These are phyloP conservation scores for Amphirosellinia nigrospora DNA, from an alignment of 495 filamentous ascomycete genomes.

Conservation along the genomic window DNA sequence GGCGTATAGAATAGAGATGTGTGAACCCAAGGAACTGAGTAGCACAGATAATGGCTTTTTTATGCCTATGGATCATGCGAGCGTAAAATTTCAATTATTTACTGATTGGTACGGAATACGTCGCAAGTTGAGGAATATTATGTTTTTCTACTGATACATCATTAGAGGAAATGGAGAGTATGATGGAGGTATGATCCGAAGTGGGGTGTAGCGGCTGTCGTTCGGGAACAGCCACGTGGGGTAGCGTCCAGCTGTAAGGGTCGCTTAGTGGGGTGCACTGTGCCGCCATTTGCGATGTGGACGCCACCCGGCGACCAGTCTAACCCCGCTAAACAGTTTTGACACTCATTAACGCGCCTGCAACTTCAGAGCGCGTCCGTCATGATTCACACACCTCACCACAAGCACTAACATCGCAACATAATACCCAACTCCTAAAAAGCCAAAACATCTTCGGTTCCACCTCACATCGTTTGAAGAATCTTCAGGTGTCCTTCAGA, in stretches of 20 bases:
- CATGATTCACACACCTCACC: not conserved
- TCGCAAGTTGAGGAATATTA: too few relatives aligned
- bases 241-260: not conserved
- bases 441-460: not conserved
- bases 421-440: not conserved
- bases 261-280: not conserved
- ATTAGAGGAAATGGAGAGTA: too few relatives aligned
- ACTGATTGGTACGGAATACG: too few relatives aligned
- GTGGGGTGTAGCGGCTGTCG: conserved; percentile 43
- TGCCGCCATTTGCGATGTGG: too few relatives aligned
- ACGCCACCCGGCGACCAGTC: not conserved
- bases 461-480: not conserved
- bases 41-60: not conserved
- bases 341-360: conserved; percentile 19
- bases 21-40: not conserved
- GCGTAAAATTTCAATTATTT: too few relatives aligned
- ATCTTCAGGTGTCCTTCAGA: not conserved
- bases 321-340: conserved; percentile 10
- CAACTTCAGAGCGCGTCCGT: not conserved
- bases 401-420: not conserved
- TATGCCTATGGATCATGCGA: too few relatives aligned
- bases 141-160: too few relatives aligned
- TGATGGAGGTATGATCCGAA: conserved; percentile 55
- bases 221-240: not conserved
- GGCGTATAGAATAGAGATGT: too few relatives aligned